Evolutionary conservation across 2,329 filamentous ascomycete species (phyloP).

Genomic region (Aureobasidium zeae): DNA sequence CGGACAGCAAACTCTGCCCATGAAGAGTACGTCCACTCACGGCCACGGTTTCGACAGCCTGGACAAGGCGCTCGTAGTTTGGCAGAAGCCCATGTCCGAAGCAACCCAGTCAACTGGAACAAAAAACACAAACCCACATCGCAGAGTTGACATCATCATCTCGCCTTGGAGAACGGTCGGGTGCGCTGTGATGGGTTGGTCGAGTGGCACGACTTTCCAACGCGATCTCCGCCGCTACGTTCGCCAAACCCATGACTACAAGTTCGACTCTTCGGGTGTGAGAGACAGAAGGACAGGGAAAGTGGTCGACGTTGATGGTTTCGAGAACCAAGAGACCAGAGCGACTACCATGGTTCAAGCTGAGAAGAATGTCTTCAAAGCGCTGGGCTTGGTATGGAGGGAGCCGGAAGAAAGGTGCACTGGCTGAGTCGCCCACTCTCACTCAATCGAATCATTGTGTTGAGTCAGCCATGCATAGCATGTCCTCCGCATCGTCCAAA

Average conservation of each 20-base stretch:
- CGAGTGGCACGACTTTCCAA: constrained; percentile 80
- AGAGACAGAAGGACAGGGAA: constrained; percentile 58
- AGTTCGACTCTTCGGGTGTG: constrained; percentile 87
- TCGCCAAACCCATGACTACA: constrained; percentile 61
- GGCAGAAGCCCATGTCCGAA: constrained; percentile 58
- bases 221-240: constrained; percentile 74
- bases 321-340: constrained; percentile 44
- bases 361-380: constrained; percentile 71
- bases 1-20: constrained; percentile 56
- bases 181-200: constrained; percentile 83
- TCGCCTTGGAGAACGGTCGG: constrained; percentile 81
- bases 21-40: constrained; percentile 32
- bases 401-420: constrained; percentile 38
- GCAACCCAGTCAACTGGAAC: constrained; percentile 30
- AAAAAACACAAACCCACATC: constrained; percentile 62
- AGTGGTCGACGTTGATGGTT: constrained; percentile 64
- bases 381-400: constrained; percentile 51
- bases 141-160: constrained; percentile 86
- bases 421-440: constrained; percentile 25
- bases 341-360: constrained; percentile 55
- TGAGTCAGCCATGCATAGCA: no score
- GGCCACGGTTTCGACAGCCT: constrained; percentile 71
- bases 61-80: constrained; percentile 87
- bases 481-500: no score
- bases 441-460: no score